These are phyloP conservation scores for Rubia yunnanensis DNA, from an alignment of 257 asterid species.

Conservation along the genomic window DNA sequence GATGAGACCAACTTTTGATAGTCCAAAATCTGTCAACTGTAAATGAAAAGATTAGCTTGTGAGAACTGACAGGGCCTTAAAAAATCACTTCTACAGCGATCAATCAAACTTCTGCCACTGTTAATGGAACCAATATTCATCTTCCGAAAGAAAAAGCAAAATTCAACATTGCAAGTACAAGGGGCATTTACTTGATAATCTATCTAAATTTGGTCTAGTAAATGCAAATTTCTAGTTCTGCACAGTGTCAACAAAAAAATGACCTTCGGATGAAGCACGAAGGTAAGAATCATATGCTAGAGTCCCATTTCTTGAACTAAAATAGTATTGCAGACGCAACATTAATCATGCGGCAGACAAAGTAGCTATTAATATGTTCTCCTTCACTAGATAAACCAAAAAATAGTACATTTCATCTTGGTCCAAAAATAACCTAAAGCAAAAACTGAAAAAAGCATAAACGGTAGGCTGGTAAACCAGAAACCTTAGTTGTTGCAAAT, in stretches of 20 bases:
- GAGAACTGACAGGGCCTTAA: slow-evolving; percentile 17
- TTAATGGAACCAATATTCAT: not conserved
- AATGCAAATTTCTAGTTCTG: not conserved
- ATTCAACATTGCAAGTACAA: not conserved
- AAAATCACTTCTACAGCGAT: slow-evolving; percentile 4
- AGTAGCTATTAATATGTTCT: not conserved
- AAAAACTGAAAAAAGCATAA: not conserved
- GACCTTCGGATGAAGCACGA: not conserved
- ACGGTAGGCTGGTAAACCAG: not conserved
- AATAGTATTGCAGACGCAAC: not conserved
- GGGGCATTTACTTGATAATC: not conserved
- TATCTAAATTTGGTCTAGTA: not conserved
- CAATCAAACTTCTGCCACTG: not conserved
- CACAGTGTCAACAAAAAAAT: not conserved
- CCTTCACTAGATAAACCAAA: not conserved
- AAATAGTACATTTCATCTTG: not conserved
- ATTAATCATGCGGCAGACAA: not conserved
- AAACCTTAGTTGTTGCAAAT: not conserved
- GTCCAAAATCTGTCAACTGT: slow-evolving; percentile 99
- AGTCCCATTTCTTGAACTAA: not conserved
- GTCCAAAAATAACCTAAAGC: not conserved
- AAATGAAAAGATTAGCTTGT: slow-evolving; percentile 33
- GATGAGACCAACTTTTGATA: slow-evolving; percentile 93
- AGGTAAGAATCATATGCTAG: not conserved
- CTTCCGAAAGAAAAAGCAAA: not conserved